Base-by-base conservation (phyloP, 352 stramenopile species). In the Phytophthora citricola region DNA sequence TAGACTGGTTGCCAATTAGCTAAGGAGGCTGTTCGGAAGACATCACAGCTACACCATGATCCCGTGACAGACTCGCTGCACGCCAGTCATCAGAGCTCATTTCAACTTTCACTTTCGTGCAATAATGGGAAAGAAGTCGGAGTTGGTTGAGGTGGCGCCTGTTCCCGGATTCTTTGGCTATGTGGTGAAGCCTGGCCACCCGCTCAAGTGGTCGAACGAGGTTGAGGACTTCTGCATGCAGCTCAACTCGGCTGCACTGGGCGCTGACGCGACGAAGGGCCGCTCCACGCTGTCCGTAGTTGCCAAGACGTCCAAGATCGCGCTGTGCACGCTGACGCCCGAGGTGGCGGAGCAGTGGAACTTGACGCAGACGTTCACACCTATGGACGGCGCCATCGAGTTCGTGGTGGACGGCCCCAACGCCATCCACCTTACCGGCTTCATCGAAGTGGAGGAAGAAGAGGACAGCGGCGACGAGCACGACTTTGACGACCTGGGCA, bases 111-210 rank as follows among this genome's bases (percentile, higher is more conserved):
- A 20, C 34, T 26, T 17, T 59, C 9, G 17, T 24, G 5, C 17
- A 56, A 17, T 39, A 14, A 78, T 78, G 71, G 57, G 52, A 22
- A 75, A 78, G 53, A 73, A 66, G 57, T 44, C 53, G 10, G 31
- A 49, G 20, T 57, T 63, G 20, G 34, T 39, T 17, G 77, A 89
- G 66, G 75, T 93, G 60, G 71, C 56, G 38, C 68, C 78, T 12
- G 77, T 87, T 51, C 85, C 87, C 6, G 87, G 87, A 31, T 95
- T 94, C 83, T 92, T 95, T 46, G 85, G 87, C 64, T 69, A 90
- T 45, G 78, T 81, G 38, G 66, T 95, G 46, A 74, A 78, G 69
- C 81, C 87, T 34, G 84, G 85, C 26, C 78, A 89, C 41, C 68
- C 76, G 58, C 85, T 95, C 15, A 63, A 80, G 27, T 92, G 81